A percentile compares a stretch with the other conserved stretches of the same genome.
Conservation (phyloP, 2,329 filamentous ascomycete genomes). For the Amphichorda felina region DNA sequence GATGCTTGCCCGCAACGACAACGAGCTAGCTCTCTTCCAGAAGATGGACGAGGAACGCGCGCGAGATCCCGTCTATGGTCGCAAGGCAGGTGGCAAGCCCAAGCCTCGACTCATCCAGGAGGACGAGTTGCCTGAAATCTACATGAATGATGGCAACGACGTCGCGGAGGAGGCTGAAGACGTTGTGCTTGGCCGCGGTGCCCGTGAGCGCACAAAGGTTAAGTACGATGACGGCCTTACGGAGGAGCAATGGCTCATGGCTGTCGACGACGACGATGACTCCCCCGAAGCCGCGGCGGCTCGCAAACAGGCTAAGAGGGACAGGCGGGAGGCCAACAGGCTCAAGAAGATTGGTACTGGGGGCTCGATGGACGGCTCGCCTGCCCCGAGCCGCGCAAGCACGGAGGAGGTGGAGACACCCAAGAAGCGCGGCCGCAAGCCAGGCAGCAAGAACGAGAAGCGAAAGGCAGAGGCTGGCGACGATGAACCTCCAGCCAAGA, state of each 20-base stretch:
- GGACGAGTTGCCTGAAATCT: constrained; percentile 85
- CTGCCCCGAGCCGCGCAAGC: constrained; percentile 66
- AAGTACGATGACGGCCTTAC: constrained; percentile 96
- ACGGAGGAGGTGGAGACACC: constrained; percentile 67
- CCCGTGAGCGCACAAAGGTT: constrained; percentile 86
- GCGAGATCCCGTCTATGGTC: constrained; percentile 60
- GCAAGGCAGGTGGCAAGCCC: constrained; percentile 44
- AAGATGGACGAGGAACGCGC: constrained; percentile 67
- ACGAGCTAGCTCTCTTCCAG: constrained; percentile 69
- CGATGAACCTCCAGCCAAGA: constrained; percentile 67
- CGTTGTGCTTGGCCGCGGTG: constrained; percentile 68
- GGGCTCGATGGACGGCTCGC: constrained; percentile 50
- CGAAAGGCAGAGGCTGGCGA: constrained; percentile 77
- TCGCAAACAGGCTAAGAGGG: constrained; percentile 76
- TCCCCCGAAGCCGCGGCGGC: constrained; percentile 85
- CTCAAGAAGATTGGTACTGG: constrained; percentile 38
- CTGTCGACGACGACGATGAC: constrained; percentile 94
- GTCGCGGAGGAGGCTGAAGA: constrained; percentile 71
- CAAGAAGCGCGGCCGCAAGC: constrained; percentile 80
- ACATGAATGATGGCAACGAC: constrained; percentile 67
- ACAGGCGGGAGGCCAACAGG: constrained; percentile 68
- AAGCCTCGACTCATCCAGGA: constrained; percentile 77
- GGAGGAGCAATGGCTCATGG: constrained; percentile 97
- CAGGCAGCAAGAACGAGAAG: constrained; percentile 63
- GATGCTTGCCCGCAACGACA: constrained; percentile 80